Conservation (phyloP, 2,329 filamentous ascomycete genomes). For the Parascedosporium putredinis region DNA sequence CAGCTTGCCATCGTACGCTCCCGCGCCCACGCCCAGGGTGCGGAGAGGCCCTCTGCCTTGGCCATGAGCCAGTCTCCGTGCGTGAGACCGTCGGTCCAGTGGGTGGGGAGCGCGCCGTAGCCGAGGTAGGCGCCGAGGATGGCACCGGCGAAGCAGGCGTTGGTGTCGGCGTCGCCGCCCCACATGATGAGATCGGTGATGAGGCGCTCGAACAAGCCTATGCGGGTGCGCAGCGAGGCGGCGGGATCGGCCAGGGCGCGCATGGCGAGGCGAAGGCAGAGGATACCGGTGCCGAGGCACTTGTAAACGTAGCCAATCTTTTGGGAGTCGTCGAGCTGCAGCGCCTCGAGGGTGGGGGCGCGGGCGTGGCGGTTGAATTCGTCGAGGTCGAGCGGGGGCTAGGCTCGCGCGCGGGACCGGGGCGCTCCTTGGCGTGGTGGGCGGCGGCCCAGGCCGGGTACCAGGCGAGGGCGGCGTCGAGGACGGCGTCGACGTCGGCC, state of each 20-base stretch:
- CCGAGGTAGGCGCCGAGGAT: conserved; percentile 37
- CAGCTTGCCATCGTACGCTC: conserved; percentile 21
- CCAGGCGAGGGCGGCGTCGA: conserved; percentile 30
- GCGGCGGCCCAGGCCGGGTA: conserved; percentile 15
- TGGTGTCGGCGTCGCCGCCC: conserved; percentile 44
- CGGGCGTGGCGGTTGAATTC: conserved; percentile 32
- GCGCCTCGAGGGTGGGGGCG: conserved; percentile 23
- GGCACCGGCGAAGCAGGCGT: conserved; percentile 40
- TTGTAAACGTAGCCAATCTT: conserved; percentile 46
- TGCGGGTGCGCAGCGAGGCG: conserved; percentile 13
- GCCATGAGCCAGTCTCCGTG: conserved; percentile 33
- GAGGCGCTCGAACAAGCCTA: conserved; percentile 31
- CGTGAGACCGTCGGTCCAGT: conserved; percentile 37
- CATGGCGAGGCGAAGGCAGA: conserved; percentile 33
- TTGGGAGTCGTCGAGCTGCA: conserved; percentile 31
- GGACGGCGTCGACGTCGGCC: conserved; percentile 27
- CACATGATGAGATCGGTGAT: conserved; percentile 39
- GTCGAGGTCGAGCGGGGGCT: conserved; percentile 24
- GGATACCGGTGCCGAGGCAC: conserved; percentile 35
- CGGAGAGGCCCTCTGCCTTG: conserved; percentile 31
- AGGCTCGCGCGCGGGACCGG: too few species aligned
- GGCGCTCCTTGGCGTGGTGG: conserved; percentile 15
- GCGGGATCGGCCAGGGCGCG: conserved; percentile 16
- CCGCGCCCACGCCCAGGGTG: conserved; percentile 25
- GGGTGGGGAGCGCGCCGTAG: conserved; percentile 31